Conservation (phyloP, 306 rosid species). For the Pueraria montana region DNA sequence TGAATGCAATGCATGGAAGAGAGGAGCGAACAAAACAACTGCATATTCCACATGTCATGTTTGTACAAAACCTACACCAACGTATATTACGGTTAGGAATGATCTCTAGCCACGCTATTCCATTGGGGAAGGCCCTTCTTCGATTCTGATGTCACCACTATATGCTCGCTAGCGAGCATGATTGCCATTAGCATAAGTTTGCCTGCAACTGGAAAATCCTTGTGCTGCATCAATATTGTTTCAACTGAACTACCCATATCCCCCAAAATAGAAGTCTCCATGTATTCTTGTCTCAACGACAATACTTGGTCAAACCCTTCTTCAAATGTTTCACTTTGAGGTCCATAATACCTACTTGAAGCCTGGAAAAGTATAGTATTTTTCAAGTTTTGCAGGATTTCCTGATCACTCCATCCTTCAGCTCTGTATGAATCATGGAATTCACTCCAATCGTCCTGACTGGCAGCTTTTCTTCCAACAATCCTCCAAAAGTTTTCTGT, state of each 20-base stretch:
- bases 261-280: constrained; percentile 55
- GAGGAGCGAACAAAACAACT: constrained; percentile 22
- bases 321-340: constrained; percentile 73
- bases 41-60: constrained; percentile 22
- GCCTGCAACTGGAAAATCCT: constrained; percentile 88
- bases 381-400: constrained; percentile 68
- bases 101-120: constrained; percentile 52
- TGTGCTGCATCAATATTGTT: constrained; percentile 86
- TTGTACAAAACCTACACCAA: constrained; percentile 30
- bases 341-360: constrained; percentile 85
- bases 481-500: constrained; percentile 78
- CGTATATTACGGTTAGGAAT: constrained; percentile 24
- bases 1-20: constrained; percentile 25
- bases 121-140: constrained; percentile 70
- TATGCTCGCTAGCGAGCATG: constrained; percentile 77
- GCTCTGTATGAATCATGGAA: constrained; percentile 64
- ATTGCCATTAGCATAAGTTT: constrained; percentile 90
- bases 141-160: constrained; percentile 55
- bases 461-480: constrained; percentile 92
- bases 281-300: constrained; percentile 72
- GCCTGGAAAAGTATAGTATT: constrained; percentile 75
- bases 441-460: constrained; percentile 80
- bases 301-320: constrained; percentile 81
- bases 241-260: constrained; percentile 75
- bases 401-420: constrained; percentile 93